phyloP scores from a whole-genome alignment of 164 flowering plant species.

The Berberis vulgaris region DNA sequence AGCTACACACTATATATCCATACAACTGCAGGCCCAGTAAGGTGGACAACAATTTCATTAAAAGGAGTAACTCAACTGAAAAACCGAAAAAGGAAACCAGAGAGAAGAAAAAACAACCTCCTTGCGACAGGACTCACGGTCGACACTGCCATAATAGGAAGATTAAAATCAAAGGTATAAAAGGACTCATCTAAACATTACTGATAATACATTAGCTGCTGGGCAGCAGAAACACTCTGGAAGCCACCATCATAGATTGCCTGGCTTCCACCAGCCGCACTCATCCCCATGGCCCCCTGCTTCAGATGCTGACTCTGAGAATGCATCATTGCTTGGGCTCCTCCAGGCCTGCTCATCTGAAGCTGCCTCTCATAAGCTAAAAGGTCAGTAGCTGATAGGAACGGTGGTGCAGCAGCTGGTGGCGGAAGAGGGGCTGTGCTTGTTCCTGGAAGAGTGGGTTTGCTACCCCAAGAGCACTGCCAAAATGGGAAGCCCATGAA shows the following conservation, averaged over 20 bases:
- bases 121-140: too few relatives aligned
- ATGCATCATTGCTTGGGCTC: slow-evolving; percentile 52
- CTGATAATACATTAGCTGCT: slow-evolving; percentile 84
- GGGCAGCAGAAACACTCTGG: slow-evolving; percentile 45
- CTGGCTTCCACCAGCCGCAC: slow-evolving; percentile 53
- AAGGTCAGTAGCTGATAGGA: slow-evolving; percentile 44
- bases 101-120: too few relatives aligned
- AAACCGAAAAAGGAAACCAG: too few relatives aligned
- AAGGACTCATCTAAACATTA: slow-evolving; percentile 6
- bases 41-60: too few relatives aligned
- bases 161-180: too few relatives aligned
- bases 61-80: too few relatives aligned
- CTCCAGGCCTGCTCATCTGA: slow-evolving; percentile 55
- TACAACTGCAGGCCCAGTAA: too few relatives aligned
- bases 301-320: slow-evolving; percentile 55
- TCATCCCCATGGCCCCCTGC: slow-evolving; percentile 51
- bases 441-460: slow-evolving; percentile 77
- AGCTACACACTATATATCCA: too few relatives aligned
- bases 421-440: slow-evolving; percentile 74
- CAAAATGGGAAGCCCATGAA: background rate
- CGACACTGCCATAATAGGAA: too few relatives aligned
- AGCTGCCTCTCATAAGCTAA: slow-evolving; percentile 62
- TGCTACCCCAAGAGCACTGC: slow-evolving; percentile 96
- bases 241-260: slow-evolving; percentile 73
- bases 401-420: slow-evolving; percentile 42